Evolutionary conservation across 73 alveolate species (phyloP).

Genomic region (Diophrys appendiculata): DNA sequence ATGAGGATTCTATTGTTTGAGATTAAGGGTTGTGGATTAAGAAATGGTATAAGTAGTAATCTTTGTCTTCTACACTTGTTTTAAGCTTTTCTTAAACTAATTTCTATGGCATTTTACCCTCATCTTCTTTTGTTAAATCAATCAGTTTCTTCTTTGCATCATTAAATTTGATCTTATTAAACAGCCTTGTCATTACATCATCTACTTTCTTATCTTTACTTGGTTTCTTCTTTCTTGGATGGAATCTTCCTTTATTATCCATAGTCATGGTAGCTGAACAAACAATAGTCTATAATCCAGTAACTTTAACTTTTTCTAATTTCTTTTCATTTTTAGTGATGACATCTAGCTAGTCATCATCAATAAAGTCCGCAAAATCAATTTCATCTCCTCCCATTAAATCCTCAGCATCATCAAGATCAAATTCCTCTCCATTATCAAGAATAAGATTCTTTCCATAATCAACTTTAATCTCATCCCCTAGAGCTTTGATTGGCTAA

Average conservation of each 20-base stretch:
- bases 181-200: constrained; percentile 27
- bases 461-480: constrained; percentile 51
- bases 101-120: constrained; percentile 60
- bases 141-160: constrained; percentile 62
- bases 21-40: too few species aligned
- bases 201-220: constrained; percentile 1
- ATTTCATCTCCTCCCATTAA: constrained; percentile 55
- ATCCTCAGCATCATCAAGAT: constrained; percentile 5
- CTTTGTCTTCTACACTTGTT: constrained; percentile 79
- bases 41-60: constrained; percentile 74
- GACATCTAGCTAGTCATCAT: constrained; percentile 53
- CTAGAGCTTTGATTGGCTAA: constrained; percentile 15
- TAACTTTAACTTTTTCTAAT: constrained; percentile 18
- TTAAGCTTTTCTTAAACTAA: constrained; percentile 43
- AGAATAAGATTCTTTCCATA: constrained; percentile 53
- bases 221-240: constrained; percentile 32
- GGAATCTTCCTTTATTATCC: constrained; percentile 47
- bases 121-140: constrained; percentile 64
- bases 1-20: too few species aligned
- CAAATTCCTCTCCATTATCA: constrained; percentile 43
- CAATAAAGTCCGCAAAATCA: constrained; percentile 64
- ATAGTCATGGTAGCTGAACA: constrained; percentile 74
- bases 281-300: constrained; percentile 64
- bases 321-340: constrained; percentile 49
- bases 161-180: constrained; percentile 38